Evolutionary conservation across 495 filamentous ascomycete genomes (phyloP).

Genomic region (Symbiotaphrina buchneri): DNA sequence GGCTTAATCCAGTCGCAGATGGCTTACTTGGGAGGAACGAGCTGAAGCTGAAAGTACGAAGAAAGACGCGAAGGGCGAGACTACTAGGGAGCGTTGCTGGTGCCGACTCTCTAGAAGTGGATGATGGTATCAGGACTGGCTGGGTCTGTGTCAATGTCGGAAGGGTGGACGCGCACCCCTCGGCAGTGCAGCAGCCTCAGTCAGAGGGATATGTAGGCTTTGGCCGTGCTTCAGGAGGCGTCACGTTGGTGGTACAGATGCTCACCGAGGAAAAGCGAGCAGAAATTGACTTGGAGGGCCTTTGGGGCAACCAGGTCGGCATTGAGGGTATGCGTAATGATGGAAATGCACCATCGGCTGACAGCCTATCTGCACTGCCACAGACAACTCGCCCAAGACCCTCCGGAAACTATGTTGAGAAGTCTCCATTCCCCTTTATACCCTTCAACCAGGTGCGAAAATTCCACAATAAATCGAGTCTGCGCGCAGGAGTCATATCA

Average conservation of each 20-base stretch:
- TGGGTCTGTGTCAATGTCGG: constrained; percentile 94
- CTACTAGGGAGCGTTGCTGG: constrained; percentile 38
- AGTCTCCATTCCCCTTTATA: background rate
- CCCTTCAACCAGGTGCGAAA: background rate
- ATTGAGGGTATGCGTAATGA: constrained; percentile 4
- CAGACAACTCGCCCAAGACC: background rate
- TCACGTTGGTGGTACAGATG: constrained; percentile 69
- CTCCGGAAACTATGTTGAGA: background rate
- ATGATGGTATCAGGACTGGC: constrained; percentile 72
- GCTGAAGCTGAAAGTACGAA: constrained; percentile 62
- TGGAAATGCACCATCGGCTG: background rate
- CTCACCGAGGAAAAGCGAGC: constrained; percentile 67
- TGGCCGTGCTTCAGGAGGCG: constrained; percentile 29
- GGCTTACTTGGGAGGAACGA: constrained; percentile 79
- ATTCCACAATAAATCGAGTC: constrained; percentile 1
- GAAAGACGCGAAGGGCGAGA: constrained; percentile 58
- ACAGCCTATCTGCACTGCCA: background rate
- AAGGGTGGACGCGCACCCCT: constrained; percentile 25
- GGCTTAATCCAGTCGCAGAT: constrained; percentile 55
- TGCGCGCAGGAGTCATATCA: too few relatives aligned
- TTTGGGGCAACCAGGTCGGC: constrained; percentile 42
- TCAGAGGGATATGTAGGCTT: constrained; percentile 48
- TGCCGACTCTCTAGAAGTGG: constrained; percentile 21
- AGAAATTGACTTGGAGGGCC: constrained; percentile 59
- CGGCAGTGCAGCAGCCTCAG: constrained; percentile 13